Evolutionary conservation across 2,329 filamentous ascomycete species (phyloP).

Genomic region (Macrophomina tecta): DNA sequence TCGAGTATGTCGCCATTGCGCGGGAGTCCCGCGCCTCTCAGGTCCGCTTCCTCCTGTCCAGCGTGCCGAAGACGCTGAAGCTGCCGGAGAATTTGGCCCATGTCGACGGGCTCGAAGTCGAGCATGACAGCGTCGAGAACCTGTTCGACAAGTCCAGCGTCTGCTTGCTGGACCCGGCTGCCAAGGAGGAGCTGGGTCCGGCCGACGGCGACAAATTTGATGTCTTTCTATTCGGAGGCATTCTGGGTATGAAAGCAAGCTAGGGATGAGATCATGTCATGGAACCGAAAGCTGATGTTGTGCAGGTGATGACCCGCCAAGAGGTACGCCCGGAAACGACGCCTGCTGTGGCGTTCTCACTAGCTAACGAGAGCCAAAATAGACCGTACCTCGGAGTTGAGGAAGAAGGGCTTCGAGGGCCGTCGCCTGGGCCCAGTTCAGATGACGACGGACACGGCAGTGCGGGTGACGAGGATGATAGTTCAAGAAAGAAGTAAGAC

Average conservation of each 20-base stretch:
- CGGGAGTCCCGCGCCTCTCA: conserved; percentile 73
- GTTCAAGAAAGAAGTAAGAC: conserved; percentile 80
- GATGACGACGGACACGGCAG: conserved; percentile 98
- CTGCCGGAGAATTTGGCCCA: conserved; percentile 64
- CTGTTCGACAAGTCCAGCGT: conserved; percentile 80
- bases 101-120: conserved; percentile 70
- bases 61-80: conserved; percentile 71
- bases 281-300: conserved; percentile 35
- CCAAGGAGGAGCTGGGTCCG: conserved; percentile 79
- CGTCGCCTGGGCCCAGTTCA: conserved; percentile 88
- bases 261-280: conserved; percentile 6
- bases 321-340: conserved; percentile 66
- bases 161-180: conserved; percentile 88
- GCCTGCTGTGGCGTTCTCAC: too few species aligned
- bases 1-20: conserved; percentile 90
- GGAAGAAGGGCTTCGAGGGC: conserved; percentile 90
- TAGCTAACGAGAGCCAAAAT: conserved; percentile 33
- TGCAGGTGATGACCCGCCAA: conserved; percentile 87
- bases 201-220: conserved; percentile 84
- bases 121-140: conserved; percentile 80
- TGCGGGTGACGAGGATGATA: conserved; percentile 88
- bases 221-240: conserved; percentile 93
- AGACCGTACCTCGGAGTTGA: conserved; percentile 95
- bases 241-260: conserved; percentile 70
- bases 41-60: conserved; percentile 80